These are phyloP conservation scores for Aspergillus thermomutatus DNA, from an alignment of 2,329 filamentous ascomycete genomes.

Conservation along the genomic window DNA sequence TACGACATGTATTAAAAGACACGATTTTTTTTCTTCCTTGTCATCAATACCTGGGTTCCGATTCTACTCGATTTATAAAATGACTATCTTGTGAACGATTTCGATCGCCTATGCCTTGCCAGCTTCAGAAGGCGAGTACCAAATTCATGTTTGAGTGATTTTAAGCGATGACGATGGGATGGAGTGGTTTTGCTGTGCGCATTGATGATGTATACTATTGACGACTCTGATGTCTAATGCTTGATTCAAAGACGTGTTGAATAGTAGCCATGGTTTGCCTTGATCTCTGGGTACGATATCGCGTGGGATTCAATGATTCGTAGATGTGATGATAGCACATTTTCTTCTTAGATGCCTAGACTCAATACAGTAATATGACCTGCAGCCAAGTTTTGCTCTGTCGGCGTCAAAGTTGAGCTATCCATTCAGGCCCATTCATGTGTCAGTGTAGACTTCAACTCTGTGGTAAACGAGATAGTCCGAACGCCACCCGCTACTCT, in stretches of 20 bases:
- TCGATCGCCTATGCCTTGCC: neutral
- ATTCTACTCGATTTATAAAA: neutral
- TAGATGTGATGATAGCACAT: neutral
- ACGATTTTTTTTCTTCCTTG: neutral
- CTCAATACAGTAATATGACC: neutral
- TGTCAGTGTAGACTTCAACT: too few relatives aligned
- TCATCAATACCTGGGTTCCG: neutral
- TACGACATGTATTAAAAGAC: slow-evolving; percentile 9
- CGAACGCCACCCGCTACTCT: too few relatives aligned
- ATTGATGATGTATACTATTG: neutral
- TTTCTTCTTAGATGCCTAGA: neutral
- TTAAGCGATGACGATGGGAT: neutral
- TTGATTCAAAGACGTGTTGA: neutral
- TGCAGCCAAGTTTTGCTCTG: neutral
- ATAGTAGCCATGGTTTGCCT: neutral
- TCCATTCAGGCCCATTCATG: neutral
- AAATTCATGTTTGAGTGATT: neutral
- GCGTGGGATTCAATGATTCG: neutral
- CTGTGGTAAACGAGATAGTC: too few relatives aligned
- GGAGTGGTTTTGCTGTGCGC: neutral
- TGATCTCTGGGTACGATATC: neutral
- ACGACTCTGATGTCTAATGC: neutral
- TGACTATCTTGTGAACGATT: neutral
- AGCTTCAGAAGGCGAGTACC: neutral
- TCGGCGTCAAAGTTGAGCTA: neutral